Evolutionary conservation across 1,139 yeast genomes (phyloP), one percentile per base, ranked within the genome.

Genomic region (Hyphopichia khmerensis): DNA sequence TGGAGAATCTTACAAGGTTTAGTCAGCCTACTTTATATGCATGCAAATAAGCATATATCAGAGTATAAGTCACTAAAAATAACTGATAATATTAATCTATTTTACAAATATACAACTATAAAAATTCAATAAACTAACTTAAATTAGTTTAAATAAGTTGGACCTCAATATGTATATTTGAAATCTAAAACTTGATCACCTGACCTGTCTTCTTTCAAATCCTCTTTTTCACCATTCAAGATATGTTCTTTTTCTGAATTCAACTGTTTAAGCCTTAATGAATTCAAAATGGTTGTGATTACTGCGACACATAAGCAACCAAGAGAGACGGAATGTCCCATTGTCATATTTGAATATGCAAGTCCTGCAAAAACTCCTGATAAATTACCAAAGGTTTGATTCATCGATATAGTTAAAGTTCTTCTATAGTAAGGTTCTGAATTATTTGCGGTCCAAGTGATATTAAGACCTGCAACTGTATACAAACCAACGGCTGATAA

Each of bases 351-450:
- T 2, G 73, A 56, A 60, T 68, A 51, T 46, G 73, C 66, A 49
- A 74, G 79, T 26, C 77, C 76, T 7, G 74, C 67, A n/a, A 74
- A 60, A 17, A 68, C 67, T 47, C 80, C 80, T 3, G 79, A 65
- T 18, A 66, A 52, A 36, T 74, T 71, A 16, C 79, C 80, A 33
- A 72, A 53, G 8, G 75, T 64, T 39, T 73, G 67, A 44, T 72
- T 72, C 42, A 65, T 53, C 11, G 75, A 79, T 36, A 73, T 57
- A 9, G 75, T 67, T 0, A 77, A 64, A 6, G 78, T 73, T 50
- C 79, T 65, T 46, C 72, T 71, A 51, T 64, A 73, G 43, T 68
- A 67, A 23, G 75, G 75, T 10, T 75, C 73, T 27, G 63, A 60
- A 48, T 75, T 75, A 44, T 67, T 69, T 40, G 72, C 64, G 31